These are phyloP conservation scores for Gossypium ekmanianum DNA, from an alignment of 345 rosid species.

Conservation along the genomic window DNA sequence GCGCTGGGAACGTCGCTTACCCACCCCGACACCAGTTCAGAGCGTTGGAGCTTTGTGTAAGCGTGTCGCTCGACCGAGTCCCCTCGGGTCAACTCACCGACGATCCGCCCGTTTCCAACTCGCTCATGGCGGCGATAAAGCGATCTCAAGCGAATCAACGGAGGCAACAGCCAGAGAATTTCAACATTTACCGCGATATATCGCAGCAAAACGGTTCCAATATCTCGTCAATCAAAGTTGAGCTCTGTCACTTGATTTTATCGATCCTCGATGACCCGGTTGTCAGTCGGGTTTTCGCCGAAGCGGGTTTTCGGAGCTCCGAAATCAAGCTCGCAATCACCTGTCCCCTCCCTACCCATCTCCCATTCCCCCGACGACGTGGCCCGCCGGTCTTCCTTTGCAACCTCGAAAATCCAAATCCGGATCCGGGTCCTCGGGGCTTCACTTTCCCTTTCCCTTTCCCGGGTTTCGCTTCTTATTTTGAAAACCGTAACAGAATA, in stretches of 20 bases:
- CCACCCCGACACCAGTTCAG: slow-evolving; percentile 73
- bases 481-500: slow-evolving; percentile 44
- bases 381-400: slow-evolving; percentile 61
- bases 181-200: slow-evolving; percentile 67
- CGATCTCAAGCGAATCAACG: slow-evolving; percentile 93
- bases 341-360: slow-evolving; percentile 68
- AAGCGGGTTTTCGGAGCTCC: slow-evolving; percentile 84
- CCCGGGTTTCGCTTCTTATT: slow-evolving; percentile 31
- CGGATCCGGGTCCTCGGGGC: slow-evolving; percentile 36
- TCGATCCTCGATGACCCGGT: slow-evolving; percentile 91
- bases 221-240: slow-evolving; percentile 61
- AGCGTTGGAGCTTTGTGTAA: slow-evolving; percentile 79
- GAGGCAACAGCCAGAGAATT: slow-evolving; percentile 73
- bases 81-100: slow-evolving; percentile 54
- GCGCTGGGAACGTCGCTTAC: slow-evolving; percentile 65
- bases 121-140: slow-evolving; percentile 96
- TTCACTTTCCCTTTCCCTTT: slow-evolving; percentile 38
- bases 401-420: slow-evolving; percentile 36
- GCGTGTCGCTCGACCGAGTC: slow-evolving; percentile 78
- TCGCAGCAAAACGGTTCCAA: slow-evolving; percentile 37
- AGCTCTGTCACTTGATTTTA: slow-evolving; percentile 65
- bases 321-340: slow-evolving; percentile 76
- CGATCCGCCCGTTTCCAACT: slow-evolving; percentile 79
- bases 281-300: slow-evolving; percentile 83
- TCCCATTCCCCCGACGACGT: slow-evolving; percentile 43